Evolutionary conservation across 805 yeast genomes (phyloP).

Genomic region (Wickerhamiella domercqiae): DNA sequence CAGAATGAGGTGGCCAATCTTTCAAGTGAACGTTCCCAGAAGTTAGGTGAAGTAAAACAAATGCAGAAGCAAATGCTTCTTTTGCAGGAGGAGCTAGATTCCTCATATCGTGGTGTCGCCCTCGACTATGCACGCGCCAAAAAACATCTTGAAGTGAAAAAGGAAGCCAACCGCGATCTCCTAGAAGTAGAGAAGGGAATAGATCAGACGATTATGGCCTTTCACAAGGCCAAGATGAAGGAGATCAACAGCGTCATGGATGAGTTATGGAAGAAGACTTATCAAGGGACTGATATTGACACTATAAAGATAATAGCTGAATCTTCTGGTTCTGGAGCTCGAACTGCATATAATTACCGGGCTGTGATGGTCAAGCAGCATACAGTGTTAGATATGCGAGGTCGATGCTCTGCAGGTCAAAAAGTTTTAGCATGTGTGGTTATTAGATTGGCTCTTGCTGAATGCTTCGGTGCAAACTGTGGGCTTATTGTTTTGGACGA

Average conservation of each 20-base stretch:
- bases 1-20: conserved; percentile 35
- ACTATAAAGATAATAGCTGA: conserved; percentile 77
- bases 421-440: conserved; percentile 85
- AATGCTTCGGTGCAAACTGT: conserved; percentile 87
- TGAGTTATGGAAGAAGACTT: conserved; percentile 87
- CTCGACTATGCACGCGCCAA: conserved; percentile 49
- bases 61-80: conserved; percentile 52
- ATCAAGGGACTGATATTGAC: conserved; percentile 90
- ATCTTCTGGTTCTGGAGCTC: conserved; percentile 36
- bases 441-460: conserved; percentile 82
- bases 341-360: conserved; percentile 68
- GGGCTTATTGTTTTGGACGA: conserved; percentile 95
- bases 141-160: conserved; percentile 59
- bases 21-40: conserved; percentile 56
- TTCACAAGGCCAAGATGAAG: conserved; percentile 79
- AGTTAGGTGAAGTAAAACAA: conserved; percentile 74
- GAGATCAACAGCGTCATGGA: conserved; percentile 78
- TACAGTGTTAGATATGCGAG: conserved; percentile 92
- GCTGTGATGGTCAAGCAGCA: conserved; percentile 92
- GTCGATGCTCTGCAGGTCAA: conserved; percentile 96
- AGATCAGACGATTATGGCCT: conserved; percentile 86
- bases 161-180: conserved; percentile 66
- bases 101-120: conserved; percentile 60
- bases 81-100: conserved; percentile 41
- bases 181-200: conserved; percentile 69